These are phyloP conservation scores for Monosporascus sp. DNA, from an alignment of 2,329 filamentous ascomycete species.

Conservation along the genomic window DNA sequence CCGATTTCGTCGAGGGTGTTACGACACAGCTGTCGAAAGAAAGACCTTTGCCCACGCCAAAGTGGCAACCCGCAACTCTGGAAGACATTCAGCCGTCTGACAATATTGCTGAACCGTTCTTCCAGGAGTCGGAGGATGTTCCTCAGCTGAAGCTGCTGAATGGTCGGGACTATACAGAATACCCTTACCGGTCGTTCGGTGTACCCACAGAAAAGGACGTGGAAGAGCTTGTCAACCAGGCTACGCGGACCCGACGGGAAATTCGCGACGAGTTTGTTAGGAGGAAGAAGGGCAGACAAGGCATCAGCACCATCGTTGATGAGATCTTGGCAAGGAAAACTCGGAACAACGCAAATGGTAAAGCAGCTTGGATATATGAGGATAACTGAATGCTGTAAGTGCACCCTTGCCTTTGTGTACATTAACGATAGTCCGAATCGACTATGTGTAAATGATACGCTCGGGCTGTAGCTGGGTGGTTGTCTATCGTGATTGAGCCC, in stretches of 20 bases:
- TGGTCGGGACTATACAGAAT: conserved; percentile 59
- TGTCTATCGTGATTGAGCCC: neutral
- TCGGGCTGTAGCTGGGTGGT: neutral
- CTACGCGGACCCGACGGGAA: conserved; percentile 43
- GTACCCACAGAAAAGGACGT: conserved; percentile 69
- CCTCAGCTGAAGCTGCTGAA: conserved; percentile 57
- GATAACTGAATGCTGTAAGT: neutral
- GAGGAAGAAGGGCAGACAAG: conserved; percentile 59
- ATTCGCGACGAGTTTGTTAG: conserved; percentile 60
- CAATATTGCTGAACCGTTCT: conserved; percentile 62
- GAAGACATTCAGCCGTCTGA: conserved; percentile 56
- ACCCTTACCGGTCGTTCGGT: conserved; percentile 67
- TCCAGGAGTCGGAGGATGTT: conserved; percentile 44
- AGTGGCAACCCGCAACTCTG: conserved; percentile 72
- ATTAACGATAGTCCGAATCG: conserved; percentile 3
- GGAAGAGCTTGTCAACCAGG: conserved; percentile 36
- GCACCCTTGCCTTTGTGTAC: conserved; percentile 9
- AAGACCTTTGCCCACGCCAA: conserved; percentile 45
- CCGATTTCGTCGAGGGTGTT: conserved; percentile 92
- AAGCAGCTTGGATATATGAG: conserved; percentile 33
- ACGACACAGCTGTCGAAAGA: conserved; percentile 67
- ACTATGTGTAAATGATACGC: conserved; percentile 4
- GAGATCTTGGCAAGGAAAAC: conserved; percentile 67
- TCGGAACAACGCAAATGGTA: conserved; percentile 37
- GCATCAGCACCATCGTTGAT: conserved; percentile 61